Evolutionary conservation across 257 asterid genomes (phyloP).

Genomic region (Avicennia marina): DNA sequence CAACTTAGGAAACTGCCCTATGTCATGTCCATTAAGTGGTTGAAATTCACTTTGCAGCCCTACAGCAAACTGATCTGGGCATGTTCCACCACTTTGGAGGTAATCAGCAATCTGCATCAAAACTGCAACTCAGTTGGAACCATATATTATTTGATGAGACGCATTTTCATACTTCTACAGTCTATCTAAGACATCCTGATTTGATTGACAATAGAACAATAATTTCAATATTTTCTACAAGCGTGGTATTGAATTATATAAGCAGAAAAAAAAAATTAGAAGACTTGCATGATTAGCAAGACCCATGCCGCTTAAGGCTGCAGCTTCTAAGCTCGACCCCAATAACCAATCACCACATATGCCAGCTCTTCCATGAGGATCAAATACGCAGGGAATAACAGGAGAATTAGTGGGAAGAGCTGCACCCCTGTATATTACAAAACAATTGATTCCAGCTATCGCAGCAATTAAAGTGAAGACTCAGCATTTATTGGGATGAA

Average conservation of each 20-base stretch:
- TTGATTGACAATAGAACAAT: no score
- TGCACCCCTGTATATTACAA: constrained; percentile 75
- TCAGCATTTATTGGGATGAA: not conserved
- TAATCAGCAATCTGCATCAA: constrained; percentile 78
- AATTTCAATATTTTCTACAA: not conserved
- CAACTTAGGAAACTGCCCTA: constrained; percentile 92
- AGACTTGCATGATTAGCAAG: constrained; percentile 83
- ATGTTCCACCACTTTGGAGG: constrained; percentile 62
- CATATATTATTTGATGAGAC: not conserved
- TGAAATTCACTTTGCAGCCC: constrained; percentile 62
- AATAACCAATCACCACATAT: constrained; percentile 96
- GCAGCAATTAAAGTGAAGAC: no score
- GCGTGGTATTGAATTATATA: not conserved
- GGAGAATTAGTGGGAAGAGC: constrained; percentile 96
- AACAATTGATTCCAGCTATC: constrained; percentile 8
- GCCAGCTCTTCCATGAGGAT: constrained; percentile 94
- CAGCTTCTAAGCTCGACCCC: constrained; percentile 90
- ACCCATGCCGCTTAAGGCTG: constrained; percentile 92
- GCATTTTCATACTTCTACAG: no score
- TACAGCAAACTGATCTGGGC: constrained; percentile 76
- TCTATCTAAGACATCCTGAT: no score
- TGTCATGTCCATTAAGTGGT: constrained; percentile 69
- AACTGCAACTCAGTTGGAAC: constrained; percentile 2
- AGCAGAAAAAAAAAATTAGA: constrained; percentile 6
- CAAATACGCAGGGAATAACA: constrained; percentile 80